Conservation (phyloP, 1,284 basidiomycete genomes). For the Cerrena zonata region DNA sequence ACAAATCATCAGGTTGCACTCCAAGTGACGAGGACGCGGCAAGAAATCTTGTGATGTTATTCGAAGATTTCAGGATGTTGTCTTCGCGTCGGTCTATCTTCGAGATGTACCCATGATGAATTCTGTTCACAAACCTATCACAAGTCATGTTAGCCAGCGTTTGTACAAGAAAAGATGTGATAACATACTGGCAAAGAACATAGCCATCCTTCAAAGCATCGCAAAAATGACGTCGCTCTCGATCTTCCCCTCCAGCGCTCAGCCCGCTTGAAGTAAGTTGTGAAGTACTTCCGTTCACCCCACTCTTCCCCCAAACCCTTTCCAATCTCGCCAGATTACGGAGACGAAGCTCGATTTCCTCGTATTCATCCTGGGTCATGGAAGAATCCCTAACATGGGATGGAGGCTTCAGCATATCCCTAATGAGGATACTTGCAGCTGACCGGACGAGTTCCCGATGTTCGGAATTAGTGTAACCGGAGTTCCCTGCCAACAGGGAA, state of each 20-base stretch:
- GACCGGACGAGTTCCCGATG: slow-evolving; percentile 59
- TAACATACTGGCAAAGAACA: slow-evolving; percentile 78
- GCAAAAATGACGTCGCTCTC: slow-evolving; percentile 65
- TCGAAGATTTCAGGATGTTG: slow-evolving; percentile 52
- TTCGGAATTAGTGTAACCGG: slow-evolving; percentile 36
- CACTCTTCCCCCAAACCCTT: slow-evolving; percentile 64
- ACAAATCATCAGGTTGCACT: slow-evolving; percentile 56
- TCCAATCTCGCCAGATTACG: slow-evolving; percentile 59
- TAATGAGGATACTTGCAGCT: slow-evolving; percentile 57
- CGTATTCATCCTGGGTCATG: slow-evolving; percentile 50
- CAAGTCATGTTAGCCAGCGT: no score
- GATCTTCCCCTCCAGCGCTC: slow-evolving; percentile 59
- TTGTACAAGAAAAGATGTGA: slow-evolving; percentile 13
- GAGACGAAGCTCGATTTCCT: slow-evolving; percentile 67
- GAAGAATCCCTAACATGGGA: slow-evolving; percentile 43
- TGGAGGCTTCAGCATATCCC: slow-evolving; percentile 56
- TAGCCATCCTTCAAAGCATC: slow-evolving; percentile 78
- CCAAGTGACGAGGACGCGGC: slow-evolving; percentile 64
- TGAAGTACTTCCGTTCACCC: slow-evolving; percentile 34
- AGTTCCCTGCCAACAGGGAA: slow-evolving; percentile 35
- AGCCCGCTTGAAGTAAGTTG: slow-evolving; percentile 38
- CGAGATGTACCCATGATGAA: slow-evolving; percentile 54
- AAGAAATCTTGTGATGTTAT: slow-evolving; percentile 73
- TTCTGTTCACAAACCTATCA: slow-evolving; percentile 68
- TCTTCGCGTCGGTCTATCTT: slow-evolving; percentile 66